phyloP scores from a whole-genome alignment of 495 filamentous ascomycete species.

The Gamarada debralockiae region DNA sequence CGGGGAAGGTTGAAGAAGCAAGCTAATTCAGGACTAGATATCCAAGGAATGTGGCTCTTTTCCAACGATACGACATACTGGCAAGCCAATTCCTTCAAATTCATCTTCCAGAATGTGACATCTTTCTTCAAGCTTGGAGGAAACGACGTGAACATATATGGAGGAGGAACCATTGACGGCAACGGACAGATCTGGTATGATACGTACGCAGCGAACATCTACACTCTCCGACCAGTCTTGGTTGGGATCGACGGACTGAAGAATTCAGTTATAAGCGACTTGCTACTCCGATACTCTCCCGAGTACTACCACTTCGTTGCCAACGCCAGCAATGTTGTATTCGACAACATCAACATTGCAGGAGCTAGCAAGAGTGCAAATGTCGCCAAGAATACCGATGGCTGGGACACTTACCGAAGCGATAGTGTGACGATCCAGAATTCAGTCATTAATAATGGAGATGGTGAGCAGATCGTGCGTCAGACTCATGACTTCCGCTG shows the following conservation, averaged over 20 bases:
- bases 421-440: slow-evolving; percentile 63
- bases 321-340: slow-evolving; percentile 62
- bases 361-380: slow-evolving; percentile 48
- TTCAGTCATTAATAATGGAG: slow-evolving; percentile 63
- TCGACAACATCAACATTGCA: slow-evolving; percentile 61
- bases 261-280: slow-evolving; percentile 53
- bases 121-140: slow-evolving; percentile 70
- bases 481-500: slow-evolving; percentile 10
- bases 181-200: slow-evolving; percentile 74
- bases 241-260: slow-evolving; percentile 60
- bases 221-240: slow-evolving; percentile 57
- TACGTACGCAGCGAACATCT: slow-evolving; percentile 47
- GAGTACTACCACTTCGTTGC: slow-evolving; percentile 68
- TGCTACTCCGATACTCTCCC: slow-evolving; percentile 61
- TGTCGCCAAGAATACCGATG: slow-evolving; percentile 64
- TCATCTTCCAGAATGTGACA: slow-evolving; percentile 60
- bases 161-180: slow-evolving; percentile 57
- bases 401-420: slow-evolving; percentile 67
- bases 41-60: slow-evolving; percentile 55
- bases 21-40: slow-evolving; percentile 33
- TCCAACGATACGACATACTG: slow-evolving; percentile 65
- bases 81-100: slow-evolving; percentile 56
- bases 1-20: not conserved
- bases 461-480: slow-evolving; percentile 39
- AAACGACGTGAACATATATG: slow-evolving; percentile 65